Conservation (phyloP, 2,329 filamentous ascomycete genomes). For the Alternaria infectoria region DNA sequence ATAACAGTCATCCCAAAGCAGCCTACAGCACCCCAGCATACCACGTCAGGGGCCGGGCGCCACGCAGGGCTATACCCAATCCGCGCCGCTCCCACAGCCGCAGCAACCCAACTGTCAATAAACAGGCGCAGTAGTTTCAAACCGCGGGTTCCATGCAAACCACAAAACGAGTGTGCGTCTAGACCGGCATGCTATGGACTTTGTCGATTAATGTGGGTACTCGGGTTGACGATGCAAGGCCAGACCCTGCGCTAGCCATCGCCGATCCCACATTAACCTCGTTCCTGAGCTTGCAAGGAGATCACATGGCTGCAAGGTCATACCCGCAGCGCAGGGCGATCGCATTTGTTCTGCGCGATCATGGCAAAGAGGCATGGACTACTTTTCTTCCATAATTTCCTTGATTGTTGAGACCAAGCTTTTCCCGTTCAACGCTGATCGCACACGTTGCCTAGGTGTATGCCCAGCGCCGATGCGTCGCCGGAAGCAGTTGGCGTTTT, state of each 20-base stretch:
- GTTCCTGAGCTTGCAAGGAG: background rate
- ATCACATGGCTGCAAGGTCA: background rate
- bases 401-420: background rate
- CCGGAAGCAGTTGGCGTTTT: background rate
- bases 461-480: background rate
- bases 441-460: background rate
- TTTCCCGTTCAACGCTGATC: background rate
- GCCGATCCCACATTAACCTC: background rate
- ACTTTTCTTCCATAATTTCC: background rate
- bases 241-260: slow-evolving; percentile 2
- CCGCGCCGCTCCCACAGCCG: background rate
- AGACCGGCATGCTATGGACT: background rate
- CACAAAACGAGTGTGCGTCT: slow-evolving; percentile 1
- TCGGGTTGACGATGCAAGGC: slow-evolving; percentile 1
- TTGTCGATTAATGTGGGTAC: slow-evolving; percentile 1
- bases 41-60: slow-evolving; percentile 1
- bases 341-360: background rate
- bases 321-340: background rate
- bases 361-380: background rate
- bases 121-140: slow-evolving; percentile 15
- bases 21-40: background rate
- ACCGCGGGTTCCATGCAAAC: slow-evolving; percentile 8
- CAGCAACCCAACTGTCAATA: slow-evolving; percentile 9
- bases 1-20: slow-evolving; percentile 1
- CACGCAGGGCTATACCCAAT: background rate